These are phyloP conservation scores for Blastocrithidia nonstop DNA, from an alignment of 208 protist genomes.

Conservation along the genomic window DNA sequence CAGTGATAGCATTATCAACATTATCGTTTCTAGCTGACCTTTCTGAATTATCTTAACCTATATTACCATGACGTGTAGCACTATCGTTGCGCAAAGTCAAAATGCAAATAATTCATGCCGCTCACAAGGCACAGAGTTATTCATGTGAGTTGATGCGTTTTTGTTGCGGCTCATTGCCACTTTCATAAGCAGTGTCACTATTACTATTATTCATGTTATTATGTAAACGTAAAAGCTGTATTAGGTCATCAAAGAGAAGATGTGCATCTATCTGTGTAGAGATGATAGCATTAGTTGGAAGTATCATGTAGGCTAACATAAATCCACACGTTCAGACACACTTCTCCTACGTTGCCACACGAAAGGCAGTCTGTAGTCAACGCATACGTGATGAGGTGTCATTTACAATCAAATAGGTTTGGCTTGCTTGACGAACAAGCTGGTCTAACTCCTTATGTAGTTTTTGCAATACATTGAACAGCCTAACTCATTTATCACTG, in stretches of 20 bases:
- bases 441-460: conserved; percentile 8
- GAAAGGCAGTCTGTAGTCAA: conserved; percentile 5
- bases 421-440: conserved; percentile 13
- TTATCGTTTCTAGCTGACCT: background rate
- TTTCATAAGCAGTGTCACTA: too few relatives aligned
- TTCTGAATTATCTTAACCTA: too few relatives aligned
- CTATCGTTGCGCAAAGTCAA: too few relatives aligned
- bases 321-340: conserved; percentile 51
- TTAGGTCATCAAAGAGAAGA: too few relatives aligned
- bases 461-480: background rate
- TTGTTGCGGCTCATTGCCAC: too few relatives aligned
- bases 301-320: conserved; percentile 29
- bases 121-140: conserved; percentile 37
- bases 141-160: too few relatives aligned
- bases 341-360: background rate
- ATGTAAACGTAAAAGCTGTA: too few relatives aligned
- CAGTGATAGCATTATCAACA: background rate
- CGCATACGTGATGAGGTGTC: conserved; percentile 10
- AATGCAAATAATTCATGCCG: conserved; percentile 34
- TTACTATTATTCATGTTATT: too few relatives aligned
- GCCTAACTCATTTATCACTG: too few relatives aligned
- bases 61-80: too few relatives aligned
- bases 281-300: conserved; percentile 4
- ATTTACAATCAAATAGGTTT: conserved; percentile 15
- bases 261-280: too few relatives aligned